phyloP scores from a whole-genome alignment of 2,329 filamentous ascomycete species.

The Chaetomiaceae sp. region DNA sequence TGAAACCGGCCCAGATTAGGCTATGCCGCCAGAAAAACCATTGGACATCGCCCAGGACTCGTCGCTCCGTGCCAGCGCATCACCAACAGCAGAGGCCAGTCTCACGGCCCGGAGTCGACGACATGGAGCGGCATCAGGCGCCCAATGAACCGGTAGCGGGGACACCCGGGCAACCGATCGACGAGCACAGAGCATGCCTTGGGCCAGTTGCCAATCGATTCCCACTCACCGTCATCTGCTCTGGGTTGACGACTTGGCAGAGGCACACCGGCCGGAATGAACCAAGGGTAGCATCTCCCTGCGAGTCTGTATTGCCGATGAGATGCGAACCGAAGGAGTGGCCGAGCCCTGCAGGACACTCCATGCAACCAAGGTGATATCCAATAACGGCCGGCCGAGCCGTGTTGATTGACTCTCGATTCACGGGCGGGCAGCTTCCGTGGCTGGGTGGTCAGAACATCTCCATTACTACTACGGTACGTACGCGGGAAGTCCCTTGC shows the following conservation, averaged over 20 bases:
- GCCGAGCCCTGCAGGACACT: conserved; percentile 6
- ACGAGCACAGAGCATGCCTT: background rate
- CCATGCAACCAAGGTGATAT: background rate
- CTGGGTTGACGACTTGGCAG: background rate
- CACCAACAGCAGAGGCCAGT: background rate
- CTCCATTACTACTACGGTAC: no score
- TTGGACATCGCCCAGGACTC: no score
- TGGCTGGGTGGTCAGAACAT: background rate
- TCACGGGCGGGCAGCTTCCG: conserved; percentile 10
- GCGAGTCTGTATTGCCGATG: no score
- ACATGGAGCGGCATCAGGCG: background rate
- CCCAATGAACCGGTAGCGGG: background rate
- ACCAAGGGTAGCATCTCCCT: no score
- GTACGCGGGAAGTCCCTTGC: background rate
- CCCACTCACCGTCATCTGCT: background rate
- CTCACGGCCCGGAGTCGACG: background rate
- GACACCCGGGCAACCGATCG: conserved; percentile 2
- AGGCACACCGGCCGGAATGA: background rate
- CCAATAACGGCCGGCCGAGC: conserved; percentile 11
- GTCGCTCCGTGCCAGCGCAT: conserved; percentile 6
- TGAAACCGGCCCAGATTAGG: conserved; percentile 16
- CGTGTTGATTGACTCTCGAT: conserved; percentile 11
- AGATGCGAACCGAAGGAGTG: background rate
- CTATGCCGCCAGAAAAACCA: conserved; percentile 10
- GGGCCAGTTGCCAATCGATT: background rate